A percentile compares a stretch with the other conserved stretches of the same genome.
These are phyloP conservation scores for Botrytis elliptica DNA, from an alignment of 2,329 filamentous ascomycete species.

Conservation along the genomic window DNA sequence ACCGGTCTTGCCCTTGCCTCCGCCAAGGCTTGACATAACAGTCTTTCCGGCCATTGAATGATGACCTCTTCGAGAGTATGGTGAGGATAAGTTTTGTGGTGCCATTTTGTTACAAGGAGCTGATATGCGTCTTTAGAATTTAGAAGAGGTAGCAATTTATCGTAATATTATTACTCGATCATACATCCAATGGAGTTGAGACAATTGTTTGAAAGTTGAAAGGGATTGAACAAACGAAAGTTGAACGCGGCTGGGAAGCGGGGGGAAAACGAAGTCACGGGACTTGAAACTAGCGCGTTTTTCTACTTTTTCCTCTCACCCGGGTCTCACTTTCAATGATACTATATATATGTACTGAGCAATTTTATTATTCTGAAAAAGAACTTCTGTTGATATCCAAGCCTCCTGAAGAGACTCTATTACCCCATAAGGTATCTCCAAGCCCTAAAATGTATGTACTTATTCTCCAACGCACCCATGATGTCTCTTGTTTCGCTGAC, in stretches of 20 bases:
- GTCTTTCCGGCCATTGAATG: constrained; percentile 7
- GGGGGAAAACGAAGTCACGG: constrained; percentile 1
- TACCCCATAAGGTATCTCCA: background rate
- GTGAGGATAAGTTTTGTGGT: background rate
- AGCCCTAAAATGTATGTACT: background rate
- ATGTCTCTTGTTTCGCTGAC: constrained; percentile 32
- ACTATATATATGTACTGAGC: background rate
- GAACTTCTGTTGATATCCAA: background rate
- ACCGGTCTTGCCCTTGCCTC: constrained; percentile 25
- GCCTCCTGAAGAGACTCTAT: background rate
- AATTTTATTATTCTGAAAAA: background rate
- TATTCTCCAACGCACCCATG: constrained; percentile 36
- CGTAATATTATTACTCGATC: background rate
- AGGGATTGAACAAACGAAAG: background rate
- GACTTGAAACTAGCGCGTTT: background rate
- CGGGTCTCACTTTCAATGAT: background rate
- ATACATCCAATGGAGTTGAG: background rate
- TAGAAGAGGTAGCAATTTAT: background rate
- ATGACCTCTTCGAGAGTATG: background rate
- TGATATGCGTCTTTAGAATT: background rate
- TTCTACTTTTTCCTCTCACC: background rate
- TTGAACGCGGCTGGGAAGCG: background rate
- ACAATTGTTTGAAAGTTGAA: background rate
- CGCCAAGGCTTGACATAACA: background rate
- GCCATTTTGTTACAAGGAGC: background rate